These are phyloP conservation scores for Cyclocybe aegerita DNA, from an alignment of 768 basidiomycete species.

Conservation along the genomic window DNA sequence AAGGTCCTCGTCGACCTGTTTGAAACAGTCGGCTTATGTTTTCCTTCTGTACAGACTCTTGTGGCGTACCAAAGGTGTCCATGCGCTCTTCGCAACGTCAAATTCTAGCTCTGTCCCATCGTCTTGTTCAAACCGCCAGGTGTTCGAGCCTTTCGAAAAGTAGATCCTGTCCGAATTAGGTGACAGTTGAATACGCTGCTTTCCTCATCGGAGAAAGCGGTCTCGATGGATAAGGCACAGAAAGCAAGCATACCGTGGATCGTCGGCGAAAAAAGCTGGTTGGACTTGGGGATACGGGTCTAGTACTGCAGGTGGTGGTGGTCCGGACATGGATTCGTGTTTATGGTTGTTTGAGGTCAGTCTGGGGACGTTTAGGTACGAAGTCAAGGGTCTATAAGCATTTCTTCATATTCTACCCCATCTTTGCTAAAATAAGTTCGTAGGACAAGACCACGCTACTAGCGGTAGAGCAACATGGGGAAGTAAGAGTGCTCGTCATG, in stretches of 20 bases:
- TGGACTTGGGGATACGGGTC: conserved; percentile 56
- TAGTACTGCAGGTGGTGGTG: conserved; percentile 48
- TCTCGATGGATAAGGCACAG: conserved; percentile 11
- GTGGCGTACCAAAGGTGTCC: conserved; percentile 79
- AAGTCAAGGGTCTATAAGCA: conserved; percentile 2
- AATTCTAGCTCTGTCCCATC: conserved; percentile 93
- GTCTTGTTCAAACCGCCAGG: conserved; percentile 90
- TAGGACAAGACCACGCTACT: conserved; percentile 15
- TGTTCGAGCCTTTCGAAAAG: conserved; percentile 69
- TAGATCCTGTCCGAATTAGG: conserved; percentile 53
- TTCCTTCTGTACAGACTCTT: conserved; percentile 3
- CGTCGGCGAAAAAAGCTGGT: conserved; percentile 71
- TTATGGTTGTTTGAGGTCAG: conserved; percentile 38
- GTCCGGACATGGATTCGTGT: conserved; percentile 42
- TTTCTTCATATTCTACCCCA: not conserved
- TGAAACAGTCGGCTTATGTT: conserved; percentile 1
- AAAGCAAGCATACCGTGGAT: conserved; percentile 55
- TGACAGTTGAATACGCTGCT: conserved; percentile 19
- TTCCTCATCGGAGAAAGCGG: conserved; percentile 14
- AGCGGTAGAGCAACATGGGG: conserved; percentile 69
- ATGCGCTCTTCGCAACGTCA: conserved; percentile 69
- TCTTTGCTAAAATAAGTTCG: conserved; percentile 1
- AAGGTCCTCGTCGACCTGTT: conserved; percentile 83
- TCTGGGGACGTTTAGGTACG: no score
- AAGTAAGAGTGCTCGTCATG: conserved; percentile 83